These are phyloP conservation scores for Ogataea kodamae DNA, from an alignment of 805 yeast genomes.

Conservation along the genomic window DNA sequence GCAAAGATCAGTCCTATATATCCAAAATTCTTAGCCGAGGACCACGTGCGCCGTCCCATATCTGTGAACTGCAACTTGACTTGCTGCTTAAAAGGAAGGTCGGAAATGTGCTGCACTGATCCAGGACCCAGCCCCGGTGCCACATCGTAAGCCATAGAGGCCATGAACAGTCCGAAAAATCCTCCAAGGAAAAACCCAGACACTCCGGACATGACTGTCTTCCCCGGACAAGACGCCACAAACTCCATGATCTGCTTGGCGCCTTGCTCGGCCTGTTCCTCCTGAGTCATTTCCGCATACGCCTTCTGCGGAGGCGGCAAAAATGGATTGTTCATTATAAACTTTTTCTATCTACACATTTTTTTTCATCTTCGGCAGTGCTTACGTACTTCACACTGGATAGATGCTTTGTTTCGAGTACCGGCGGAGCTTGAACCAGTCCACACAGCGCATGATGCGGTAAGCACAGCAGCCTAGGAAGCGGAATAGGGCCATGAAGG, in stretches of 20 bases:
- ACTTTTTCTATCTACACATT: conserved; percentile 1
- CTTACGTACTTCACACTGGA: conserved; percentile 10
- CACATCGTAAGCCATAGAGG: conserved; percentile 79
- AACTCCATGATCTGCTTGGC: conserved; percentile 78
- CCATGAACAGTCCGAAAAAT: conserved; percentile 93
- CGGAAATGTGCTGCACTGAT: conserved; percentile 57
- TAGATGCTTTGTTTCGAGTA: conserved; percentile 18
- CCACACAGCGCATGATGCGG: conserved; percentile 36
- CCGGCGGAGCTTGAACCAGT: conserved; percentile 16
- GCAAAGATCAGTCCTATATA: conserved; percentile 87
- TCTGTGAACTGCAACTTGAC: conserved; percentile 87
- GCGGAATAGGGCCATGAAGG: conserved; percentile 81
- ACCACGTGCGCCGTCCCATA: conserved; percentile 85
- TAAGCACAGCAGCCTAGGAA: conserved; percentile 71
- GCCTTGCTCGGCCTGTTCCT: conserved; percentile 90
- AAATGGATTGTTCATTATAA: conserved; percentile 33
- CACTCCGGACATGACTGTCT: conserved; percentile 85
- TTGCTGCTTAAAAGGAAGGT: conserved; percentile 88
- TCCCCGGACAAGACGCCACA: conserved; percentile 95
- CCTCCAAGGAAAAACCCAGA: conserved; percentile 95
- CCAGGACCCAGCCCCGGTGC: conserved; percentile 52
- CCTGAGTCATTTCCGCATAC: conserved; percentile 72
- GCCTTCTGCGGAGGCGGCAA: conserved; percentile 46
- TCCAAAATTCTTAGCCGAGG: conserved; percentile 92
- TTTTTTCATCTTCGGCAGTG: neutral